Conservation (phyloP, 345 rosid genomes). For the Linum lewisii region DNA sequence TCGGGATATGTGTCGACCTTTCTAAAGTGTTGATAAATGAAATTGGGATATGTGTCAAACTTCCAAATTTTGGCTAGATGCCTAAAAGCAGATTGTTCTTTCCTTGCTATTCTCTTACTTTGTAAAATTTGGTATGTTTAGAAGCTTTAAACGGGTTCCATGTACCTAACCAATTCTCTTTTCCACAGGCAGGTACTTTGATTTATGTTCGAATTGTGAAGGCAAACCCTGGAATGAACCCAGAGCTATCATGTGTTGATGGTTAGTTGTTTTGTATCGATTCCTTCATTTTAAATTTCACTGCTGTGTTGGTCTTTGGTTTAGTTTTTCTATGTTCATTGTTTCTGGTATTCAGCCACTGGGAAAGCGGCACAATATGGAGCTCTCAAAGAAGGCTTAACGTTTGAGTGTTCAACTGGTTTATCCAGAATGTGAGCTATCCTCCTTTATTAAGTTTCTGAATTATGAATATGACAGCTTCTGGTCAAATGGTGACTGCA, state of each 20-base stretch:
- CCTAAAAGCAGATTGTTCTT: not conserved
- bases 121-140: not conserved
- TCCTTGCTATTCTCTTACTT: too few species aligned
- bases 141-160: not conserved
- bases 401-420: constrained; percentile 79
- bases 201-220: constrained; percentile 64
- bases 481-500: not conserved
- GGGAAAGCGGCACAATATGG: constrained; percentile 83
- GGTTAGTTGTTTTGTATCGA: constrained; percentile 31
- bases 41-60: too few species aligned
- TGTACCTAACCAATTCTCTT: constrained; percentile 6
- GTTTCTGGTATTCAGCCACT: constrained; percentile 33
- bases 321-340: constrained; percentile 4
- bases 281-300: not conserved
- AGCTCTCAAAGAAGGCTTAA: constrained; percentile 60
- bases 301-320: not conserved
- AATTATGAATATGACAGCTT: not conserved
- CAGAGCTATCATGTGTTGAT: constrained; percentile 67
- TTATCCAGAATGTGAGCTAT: constrained; percentile 63
- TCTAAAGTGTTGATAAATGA: too few species aligned
- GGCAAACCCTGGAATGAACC: constrained; percentile 63
- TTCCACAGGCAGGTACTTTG: constrained; percentile 59
- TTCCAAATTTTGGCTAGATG: too few species aligned
- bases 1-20: too few species aligned
- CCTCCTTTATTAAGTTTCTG: not conserved